These are phyloP conservation scores for Rhodomyrtus psidioides DNA, from an alignment of 441 rosid species.

Conservation along the genomic window DNA sequence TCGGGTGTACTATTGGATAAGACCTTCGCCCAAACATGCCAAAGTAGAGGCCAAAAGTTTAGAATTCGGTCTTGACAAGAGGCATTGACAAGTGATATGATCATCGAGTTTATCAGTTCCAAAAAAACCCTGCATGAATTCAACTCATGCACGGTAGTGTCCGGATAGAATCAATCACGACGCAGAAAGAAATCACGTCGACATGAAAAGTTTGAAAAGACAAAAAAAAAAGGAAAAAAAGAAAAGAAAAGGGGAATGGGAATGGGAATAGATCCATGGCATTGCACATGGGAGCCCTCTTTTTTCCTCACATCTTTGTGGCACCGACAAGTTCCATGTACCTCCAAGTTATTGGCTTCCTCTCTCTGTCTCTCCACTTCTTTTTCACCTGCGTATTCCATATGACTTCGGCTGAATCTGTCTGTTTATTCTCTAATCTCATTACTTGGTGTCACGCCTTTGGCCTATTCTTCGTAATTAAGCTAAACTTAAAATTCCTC, in stretches of 20 bases:
- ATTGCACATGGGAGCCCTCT: neutral
- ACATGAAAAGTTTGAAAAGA: neutral
- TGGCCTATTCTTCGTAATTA: conserved; percentile 73
- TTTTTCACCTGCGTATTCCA: neutral
- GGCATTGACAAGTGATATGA: neutral
- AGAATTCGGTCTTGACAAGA: neutral
- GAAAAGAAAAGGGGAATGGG: too few relatives aligned
- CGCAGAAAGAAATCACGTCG: too few relatives aligned
- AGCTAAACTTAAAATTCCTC: conserved; percentile 30
- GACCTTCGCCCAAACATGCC: neutral
- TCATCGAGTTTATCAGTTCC: neutral
- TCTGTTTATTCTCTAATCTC: neutral
- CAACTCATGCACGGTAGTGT: neutral
- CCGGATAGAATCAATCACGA: neutral
- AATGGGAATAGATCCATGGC: neutral
- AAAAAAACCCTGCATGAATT: neutral
- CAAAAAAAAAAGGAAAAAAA: neutral
- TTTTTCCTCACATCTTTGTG: neutral
- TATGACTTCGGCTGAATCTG: conserved; percentile 1
- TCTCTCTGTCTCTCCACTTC: neutral
- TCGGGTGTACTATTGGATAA: neutral
- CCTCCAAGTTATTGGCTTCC: neutral
- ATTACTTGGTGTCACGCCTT: neutral
- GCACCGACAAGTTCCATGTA: neutral
- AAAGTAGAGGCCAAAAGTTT: neutral